phyloP scores from a whole-genome alignment of 1,284 basidiomycete species.

The Rhodotorula sp. region DNA sequence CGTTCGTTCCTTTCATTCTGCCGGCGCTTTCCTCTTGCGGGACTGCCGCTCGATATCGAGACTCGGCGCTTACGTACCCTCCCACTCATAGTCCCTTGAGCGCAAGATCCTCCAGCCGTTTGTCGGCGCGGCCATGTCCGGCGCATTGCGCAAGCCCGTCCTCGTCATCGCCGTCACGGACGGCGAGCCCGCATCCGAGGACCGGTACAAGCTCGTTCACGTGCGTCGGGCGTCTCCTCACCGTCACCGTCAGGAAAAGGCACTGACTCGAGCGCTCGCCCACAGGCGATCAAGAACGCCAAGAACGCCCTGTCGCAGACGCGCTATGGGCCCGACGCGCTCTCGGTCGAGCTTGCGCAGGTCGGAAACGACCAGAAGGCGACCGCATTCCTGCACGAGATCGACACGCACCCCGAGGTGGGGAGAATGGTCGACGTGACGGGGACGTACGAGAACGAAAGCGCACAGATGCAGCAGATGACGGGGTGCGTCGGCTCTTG shows the following conservation, averaged over 20 bases:
- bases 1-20: not conserved
- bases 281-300: slow-evolving; percentile 52
- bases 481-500: not conserved
- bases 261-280: slow-evolving; percentile 42
- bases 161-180: slow-evolving; percentile 50
- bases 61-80: not conserved
- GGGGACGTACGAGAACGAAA: not conserved
- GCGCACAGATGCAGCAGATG: not conserved
- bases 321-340: slow-evolving; percentile 54
- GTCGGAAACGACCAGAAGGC: slow-evolving; percentile 44
- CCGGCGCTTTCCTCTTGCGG: not conserved
- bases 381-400: slow-evolving; percentile 52
- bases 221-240: not conserved
- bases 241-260: not conserved
- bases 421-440: slow-evolving; percentile 17
- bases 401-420: slow-evolving; percentile 51
- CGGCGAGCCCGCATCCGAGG: slow-evolving; percentile 21
- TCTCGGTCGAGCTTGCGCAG: slow-evolving; percentile 47
- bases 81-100: slow-evolving; percentile 40
- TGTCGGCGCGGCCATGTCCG: slow-evolving; percentile 52
- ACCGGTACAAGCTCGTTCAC: slow-evolving; percentile 1
- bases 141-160: slow-evolving; percentile 54
- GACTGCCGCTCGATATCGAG: not conserved
- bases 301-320: slow-evolving; percentile 51
- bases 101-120: slow-evolving; percentile 55